A percentile compares a stretch with the other conserved stretches of the same genome.
These are phyloP conservation scores for Cylindrodendrum hubeiense DNA, from an alignment of 2,329 filamentous ascomycete species.

Conservation along the genomic window DNA sequence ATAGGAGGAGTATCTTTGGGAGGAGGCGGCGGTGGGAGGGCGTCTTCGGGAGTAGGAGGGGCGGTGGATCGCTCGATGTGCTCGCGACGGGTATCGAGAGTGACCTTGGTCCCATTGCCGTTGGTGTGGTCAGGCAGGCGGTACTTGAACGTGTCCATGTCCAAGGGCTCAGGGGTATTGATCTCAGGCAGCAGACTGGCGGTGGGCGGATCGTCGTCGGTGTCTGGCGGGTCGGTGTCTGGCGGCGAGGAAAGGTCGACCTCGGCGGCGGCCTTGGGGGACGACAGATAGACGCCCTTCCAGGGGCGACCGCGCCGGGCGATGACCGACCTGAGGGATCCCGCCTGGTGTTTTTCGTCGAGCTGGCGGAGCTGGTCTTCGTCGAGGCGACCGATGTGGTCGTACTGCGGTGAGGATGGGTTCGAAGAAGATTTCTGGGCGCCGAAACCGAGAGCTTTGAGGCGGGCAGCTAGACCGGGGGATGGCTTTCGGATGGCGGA, in stretches of 20 bases:
- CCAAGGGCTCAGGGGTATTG: slow-evolving; percentile 61
- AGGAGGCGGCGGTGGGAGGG: slow-evolving; percentile 55
- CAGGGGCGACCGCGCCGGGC: slow-evolving; percentile 78
- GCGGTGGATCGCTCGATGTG: slow-evolving; percentile 66
- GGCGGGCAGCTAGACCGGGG: slow-evolving; percentile 73
- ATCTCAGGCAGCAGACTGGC: slow-evolving; percentile 64
- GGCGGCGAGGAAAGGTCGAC: slow-evolving; percentile 39
- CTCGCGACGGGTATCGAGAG: slow-evolving; percentile 67
- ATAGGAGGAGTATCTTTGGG: slow-evolving; percentile 56
- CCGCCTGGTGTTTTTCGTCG: slow-evolving; percentile 74
- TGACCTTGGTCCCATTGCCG: slow-evolving; percentile 75
- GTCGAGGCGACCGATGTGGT: slow-evolving; percentile 75
- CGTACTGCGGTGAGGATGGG: slow-evolving; percentile 46
- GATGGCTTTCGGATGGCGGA: slow-evolving; percentile 67
- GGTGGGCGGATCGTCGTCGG: slow-evolving; percentile 44
- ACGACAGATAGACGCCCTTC: slow-evolving; percentile 67
- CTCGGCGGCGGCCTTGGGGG: slow-evolving; percentile 42
- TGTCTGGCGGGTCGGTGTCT: slow-evolving; percentile 46
- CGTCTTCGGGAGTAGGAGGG: slow-evolving; percentile 53
- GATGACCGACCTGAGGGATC: slow-evolving; percentile 63
- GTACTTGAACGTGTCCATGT: slow-evolving; percentile 82
- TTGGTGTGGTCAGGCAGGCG: slow-evolving; percentile 77
- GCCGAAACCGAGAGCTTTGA: slow-evolving; percentile 74
- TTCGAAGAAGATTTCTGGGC: slow-evolving; percentile 53
- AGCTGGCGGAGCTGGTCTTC: slow-evolving; percentile 78